These are phyloP conservation scores for Termitomyces sp. DNA, from an alignment of 768 basidiomycete genomes.

Conservation along the genomic window DNA sequence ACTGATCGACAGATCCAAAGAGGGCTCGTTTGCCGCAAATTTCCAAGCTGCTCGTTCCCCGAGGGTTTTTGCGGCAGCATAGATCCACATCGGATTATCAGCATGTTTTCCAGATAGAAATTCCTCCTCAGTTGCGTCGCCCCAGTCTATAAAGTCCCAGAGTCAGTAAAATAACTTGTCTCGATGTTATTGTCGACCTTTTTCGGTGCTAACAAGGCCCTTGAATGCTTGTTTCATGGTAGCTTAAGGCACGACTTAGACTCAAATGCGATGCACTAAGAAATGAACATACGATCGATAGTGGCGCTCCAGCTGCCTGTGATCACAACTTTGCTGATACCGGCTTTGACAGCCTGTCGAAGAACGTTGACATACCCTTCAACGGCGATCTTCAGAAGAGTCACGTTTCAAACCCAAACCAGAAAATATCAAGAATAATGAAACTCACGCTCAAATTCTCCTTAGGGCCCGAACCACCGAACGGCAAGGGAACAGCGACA, in stretches of 20 bases:
- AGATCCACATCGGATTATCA: conserved; percentile 19
- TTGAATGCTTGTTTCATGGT: conserved; percentile 14
- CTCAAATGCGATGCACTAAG: not conserved
- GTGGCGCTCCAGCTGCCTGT: conserved; percentile 27
- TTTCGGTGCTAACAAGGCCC: conserved; percentile 18
- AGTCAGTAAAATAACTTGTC: not conserved
- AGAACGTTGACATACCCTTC: conserved; percentile 33
- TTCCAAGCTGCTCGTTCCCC: conserved; percentile 36
- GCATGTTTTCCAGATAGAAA: conserved; percentile 17
- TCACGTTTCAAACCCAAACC: not conserved
- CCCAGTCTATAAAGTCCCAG: conserved; percentile 28
- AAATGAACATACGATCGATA: conserved; percentile 10
- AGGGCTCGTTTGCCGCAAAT: conserved; percentile 32
- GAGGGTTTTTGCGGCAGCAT: conserved; percentile 32
- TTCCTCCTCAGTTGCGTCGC: conserved; percentile 23
- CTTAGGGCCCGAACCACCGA: conserved; percentile 12
- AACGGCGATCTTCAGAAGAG: conserved; percentile 21
- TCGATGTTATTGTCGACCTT: conserved; percentile 13
- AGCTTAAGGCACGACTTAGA: conserved; percentile 1
- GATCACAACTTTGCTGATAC: conserved; percentile 25
- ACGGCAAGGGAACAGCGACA: conserved; percentile 27
- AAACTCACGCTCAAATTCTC: conserved; percentile 12
- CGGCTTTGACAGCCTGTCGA: conserved; percentile 29
- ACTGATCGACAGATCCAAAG: conserved; percentile 31
- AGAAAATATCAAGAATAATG: not conserved